These are phyloP conservation scores for Gracilaria domingensis DNA, from an alignment of 23 red algal species.

Conservation along the genomic window DNA sequence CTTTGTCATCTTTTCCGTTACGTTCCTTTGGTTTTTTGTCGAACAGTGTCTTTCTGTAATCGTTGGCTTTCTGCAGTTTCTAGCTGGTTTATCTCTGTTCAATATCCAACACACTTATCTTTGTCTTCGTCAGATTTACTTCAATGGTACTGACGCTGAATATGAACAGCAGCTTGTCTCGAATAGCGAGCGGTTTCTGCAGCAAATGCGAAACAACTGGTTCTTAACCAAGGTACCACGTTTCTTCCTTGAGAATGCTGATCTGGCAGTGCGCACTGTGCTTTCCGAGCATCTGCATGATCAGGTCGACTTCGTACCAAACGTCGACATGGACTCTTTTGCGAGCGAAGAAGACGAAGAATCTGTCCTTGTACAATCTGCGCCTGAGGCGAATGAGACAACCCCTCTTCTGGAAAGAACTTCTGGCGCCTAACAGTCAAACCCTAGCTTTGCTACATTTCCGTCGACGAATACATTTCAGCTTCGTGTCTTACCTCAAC, in stretches of 20 bases:
- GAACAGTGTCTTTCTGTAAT: conserved; percentile 29
- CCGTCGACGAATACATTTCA: background rate
- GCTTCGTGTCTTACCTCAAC: background rate
- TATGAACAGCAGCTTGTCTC: conserved; percentile 41
- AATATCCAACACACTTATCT: conserved; percentile 46
- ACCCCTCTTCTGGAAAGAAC: conserved; percentile 5
- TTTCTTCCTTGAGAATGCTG: conserved; percentile 28
- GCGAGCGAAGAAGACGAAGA: conserved; percentile 18
- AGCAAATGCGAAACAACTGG: conserved; percentile 47
- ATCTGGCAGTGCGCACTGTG: conserved; percentile 26
- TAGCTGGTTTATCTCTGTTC: conserved; percentile 44
- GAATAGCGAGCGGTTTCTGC: conserved; percentile 49
- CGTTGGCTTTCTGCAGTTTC: conserved; percentile 34
- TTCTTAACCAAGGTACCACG: conserved; percentile 36
- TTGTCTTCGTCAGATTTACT: conserved; percentile 54
- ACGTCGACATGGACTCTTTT: conserved; percentile 4
- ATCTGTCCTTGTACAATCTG: background rate
- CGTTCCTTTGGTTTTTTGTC: conserved; percentile 46
- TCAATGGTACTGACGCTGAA: conserved; percentile 23
- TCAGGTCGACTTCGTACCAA: conserved; percentile 5
- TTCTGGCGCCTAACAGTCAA: background rate
- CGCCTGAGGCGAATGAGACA: background rate
- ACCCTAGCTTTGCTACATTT: background rate
- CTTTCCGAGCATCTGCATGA: conserved; percentile 57
- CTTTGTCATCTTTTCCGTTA: conserved; percentile 42